Conservation (phyloP, 441 rosid genomes). For the Populus hybrid region DNA sequence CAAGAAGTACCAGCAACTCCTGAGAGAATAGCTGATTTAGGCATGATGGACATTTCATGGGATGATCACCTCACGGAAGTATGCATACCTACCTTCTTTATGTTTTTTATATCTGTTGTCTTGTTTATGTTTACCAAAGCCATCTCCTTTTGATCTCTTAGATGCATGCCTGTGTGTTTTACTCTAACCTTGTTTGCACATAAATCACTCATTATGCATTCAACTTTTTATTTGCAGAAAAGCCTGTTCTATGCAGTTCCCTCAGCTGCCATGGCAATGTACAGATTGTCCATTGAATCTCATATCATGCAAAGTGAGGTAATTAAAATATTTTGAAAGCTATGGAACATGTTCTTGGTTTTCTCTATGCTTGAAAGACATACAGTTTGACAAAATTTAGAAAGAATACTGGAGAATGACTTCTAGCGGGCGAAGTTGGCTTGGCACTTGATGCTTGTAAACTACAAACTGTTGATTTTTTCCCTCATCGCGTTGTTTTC, state of each 20-base stretch:
- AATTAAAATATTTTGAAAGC: slow-evolving; percentile 15
- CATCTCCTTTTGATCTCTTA: neutral
- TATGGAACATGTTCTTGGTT: neutral
- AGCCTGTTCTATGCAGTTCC: slow-evolving; percentile 95
- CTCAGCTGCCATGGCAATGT: slow-evolving; percentile 75
- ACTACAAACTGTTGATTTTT: neutral
- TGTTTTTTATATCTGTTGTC: neutral
- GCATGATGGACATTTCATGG: slow-evolving; percentile 56
- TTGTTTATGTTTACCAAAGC: neutral
- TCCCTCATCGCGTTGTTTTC: neutral
- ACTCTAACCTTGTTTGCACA: neutral
- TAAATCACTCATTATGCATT: slow-evolving; percentile 5
- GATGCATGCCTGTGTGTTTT: neutral
- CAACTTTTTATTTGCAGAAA: slow-evolving; percentile 55
- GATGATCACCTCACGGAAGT: slow-evolving; percentile 87
- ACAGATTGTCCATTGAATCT: slow-evolving; percentile 81
- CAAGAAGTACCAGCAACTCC: slow-evolving; percentile 67
- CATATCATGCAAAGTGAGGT: slow-evolving; percentile 72
- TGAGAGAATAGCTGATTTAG: slow-evolving; percentile 51
- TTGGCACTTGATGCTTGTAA: neutral
- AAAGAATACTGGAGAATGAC: neutral
- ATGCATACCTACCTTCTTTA: slow-evolving; percentile 19
- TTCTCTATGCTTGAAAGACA: neutral
- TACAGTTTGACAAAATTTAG: neutral
- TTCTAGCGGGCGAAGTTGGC: neutral